Percentiles rank a stretch among this genome's conserved stretches.
Conservation (phyloP, 305 asterid genomes). For the Solanum hybrid region DNA sequence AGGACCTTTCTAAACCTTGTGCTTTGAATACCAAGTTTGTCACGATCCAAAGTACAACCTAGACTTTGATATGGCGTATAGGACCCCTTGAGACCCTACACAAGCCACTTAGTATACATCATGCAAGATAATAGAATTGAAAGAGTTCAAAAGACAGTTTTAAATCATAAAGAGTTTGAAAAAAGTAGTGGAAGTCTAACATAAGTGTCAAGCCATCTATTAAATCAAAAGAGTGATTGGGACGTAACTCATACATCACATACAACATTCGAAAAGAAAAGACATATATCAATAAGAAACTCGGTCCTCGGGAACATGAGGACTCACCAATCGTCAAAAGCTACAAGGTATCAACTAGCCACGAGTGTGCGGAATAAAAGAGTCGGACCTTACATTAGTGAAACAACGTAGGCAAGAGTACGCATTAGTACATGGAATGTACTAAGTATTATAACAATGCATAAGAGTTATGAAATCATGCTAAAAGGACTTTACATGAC, state of each 20-base stretch:
- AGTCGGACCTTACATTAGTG: not conserved
- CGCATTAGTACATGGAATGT: not conserved
- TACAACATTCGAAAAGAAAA: too few species aligned
- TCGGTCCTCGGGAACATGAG: not conserved
- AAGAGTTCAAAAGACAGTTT: too few species aligned
- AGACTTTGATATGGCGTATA: fast-evolving
- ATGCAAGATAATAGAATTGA: not conserved
- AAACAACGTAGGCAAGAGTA: not conserved
- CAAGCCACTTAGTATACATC: not conserved
- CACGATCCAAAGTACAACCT: not conserved
- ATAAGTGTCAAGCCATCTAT: not conserved
- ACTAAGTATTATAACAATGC: not conserved
- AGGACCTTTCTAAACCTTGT: not conserved
- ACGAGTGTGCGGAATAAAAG: too few species aligned
- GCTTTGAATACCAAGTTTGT: not conserved
- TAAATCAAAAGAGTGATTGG: not conserved
- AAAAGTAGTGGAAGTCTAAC: not conserved
- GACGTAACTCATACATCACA: not conserved
- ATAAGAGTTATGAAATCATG: not conserved
- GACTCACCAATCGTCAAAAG: not conserved
- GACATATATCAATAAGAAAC: not conserved
- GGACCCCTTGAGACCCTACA: not conserved
- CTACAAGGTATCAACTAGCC: not conserved
- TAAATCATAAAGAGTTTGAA: not conserved
- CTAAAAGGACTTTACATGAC: not conserved